phyloP scores from a whole-genome alignment of 2,329 filamentous ascomycete species.

The Fusarium oxysporum region DNA sequence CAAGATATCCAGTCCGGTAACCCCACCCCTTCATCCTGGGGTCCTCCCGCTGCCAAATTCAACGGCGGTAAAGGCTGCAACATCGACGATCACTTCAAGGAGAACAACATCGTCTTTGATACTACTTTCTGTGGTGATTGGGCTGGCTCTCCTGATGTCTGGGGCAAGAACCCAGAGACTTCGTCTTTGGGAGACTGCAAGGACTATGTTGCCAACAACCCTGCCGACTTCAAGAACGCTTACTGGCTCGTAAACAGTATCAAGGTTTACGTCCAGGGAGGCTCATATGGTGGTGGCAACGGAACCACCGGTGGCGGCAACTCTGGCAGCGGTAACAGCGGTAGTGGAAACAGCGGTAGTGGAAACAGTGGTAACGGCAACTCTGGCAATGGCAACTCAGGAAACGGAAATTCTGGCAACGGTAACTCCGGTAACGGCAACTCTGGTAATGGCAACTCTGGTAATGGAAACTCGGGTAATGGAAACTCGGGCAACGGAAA shows the following conservation, averaged over 20 bases:
- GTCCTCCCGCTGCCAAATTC: slow-evolving; percentile 75
- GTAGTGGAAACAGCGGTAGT: neutral
- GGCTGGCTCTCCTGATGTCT: slow-evolving; percentile 74
- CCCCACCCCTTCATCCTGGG: slow-evolving; percentile 78
- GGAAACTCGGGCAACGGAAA: slow-evolving; percentile 3
- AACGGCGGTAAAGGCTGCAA: slow-evolving; percentile 74
- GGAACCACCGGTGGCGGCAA: slow-evolving; percentile 8
- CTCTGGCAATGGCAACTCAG: neutral
- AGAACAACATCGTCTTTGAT: slow-evolving; percentile 83
- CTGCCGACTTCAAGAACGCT: slow-evolving; percentile 74
- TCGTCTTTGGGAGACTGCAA: slow-evolving; percentile 74
- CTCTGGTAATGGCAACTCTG: neutral
- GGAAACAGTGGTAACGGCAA: neutral
- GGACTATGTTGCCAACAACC: slow-evolving; percentile 78
- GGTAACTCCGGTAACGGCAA: neutral
- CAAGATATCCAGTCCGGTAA: slow-evolving; percentile 67
- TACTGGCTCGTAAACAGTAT: slow-evolving; percentile 83
- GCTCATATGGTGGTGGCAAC: neutral
- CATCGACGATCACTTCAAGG: slow-evolving; percentile 75
- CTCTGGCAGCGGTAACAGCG: neutral
- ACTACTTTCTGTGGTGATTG: slow-evolving; percentile 90
- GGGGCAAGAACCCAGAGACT: slow-evolving; percentile 69
- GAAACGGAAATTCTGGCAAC: neutral
- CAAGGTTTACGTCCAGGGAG: slow-evolving; percentile 64
- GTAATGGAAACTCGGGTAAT: neutral